Evolutionary conservation across 1,284 basidiomycete species (phyloP).

Genomic region (Ceratobasidium sp.): DNA sequence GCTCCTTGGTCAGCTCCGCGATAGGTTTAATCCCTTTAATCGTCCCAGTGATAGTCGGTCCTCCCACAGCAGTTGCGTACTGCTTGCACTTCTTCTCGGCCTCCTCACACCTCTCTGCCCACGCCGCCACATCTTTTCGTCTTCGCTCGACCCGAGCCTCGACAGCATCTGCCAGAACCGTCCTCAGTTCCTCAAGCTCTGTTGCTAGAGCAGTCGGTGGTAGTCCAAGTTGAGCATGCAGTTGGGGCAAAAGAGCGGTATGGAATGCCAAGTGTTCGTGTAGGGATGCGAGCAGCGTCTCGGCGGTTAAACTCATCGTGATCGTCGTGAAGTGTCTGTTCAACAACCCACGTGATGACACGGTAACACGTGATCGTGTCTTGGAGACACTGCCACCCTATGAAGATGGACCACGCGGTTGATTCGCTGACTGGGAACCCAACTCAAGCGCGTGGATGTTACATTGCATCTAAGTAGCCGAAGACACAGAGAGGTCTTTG

Average conservation of each 20-base stretch:
- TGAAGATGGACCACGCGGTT: neutral
- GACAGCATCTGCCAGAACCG: slow-evolving; percentile 73
- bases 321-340: slow-evolving; percentile 7
- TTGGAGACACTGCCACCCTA: neutral
- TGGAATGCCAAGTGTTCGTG: slow-evolving; percentile 79
- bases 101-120: slow-evolving; percentile 69
- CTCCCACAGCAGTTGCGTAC: slow-evolving; percentile 73
- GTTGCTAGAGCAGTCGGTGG: slow-evolving; percentile 77
- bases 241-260: slow-evolving; percentile 75
- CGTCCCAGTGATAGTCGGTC: slow-evolving; percentile 70
- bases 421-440: too few relatives aligned
- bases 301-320: slow-evolving; percentile 44
- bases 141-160: slow-evolving; percentile 73
- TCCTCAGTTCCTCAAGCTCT: slow-evolving; percentile 71
- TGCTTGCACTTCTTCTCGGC: slow-evolving; percentile 71
- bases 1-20: slow-evolving; percentile 68
- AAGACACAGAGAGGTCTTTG: too few relatives aligned
- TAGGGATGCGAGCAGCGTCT: slow-evolving; percentile 72
- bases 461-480: neutral
- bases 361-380: slow-evolving; percentile 27
- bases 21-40: slow-evolving; percentile 55
- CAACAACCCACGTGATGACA: slow-evolving; percentile 18
- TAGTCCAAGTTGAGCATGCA: slow-evolving; percentile 75
- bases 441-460: neutral
- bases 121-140: slow-evolving; percentile 73